These are phyloP conservation scores for Gastrolobium villosum DNA, from an alignment of 306 rosid genomes.

Conservation along the genomic window DNA sequence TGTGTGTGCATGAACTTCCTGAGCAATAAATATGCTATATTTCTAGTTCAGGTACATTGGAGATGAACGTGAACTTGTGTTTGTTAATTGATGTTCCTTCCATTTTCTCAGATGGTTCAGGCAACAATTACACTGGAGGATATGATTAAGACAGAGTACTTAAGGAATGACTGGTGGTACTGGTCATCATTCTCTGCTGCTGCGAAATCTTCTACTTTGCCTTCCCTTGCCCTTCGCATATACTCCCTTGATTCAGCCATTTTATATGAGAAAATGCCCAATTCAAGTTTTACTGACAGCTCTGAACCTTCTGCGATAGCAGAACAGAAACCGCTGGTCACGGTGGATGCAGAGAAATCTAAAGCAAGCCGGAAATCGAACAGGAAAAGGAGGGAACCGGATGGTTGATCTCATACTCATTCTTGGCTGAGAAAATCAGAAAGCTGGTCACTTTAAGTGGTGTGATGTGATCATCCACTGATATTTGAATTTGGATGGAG, in stretches of 20 bases:
- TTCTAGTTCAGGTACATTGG: slow-evolving; percentile 32
- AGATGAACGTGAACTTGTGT: slow-evolving; percentile 5
- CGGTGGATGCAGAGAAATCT: slow-evolving; percentile 74
- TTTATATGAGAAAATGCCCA: slow-evolving; percentile 74
- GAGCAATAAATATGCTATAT: background rate
- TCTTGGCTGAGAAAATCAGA: slow-evolving; percentile 42
- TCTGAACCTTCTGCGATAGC: slow-evolving; percentile 61
- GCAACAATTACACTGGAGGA: slow-evolving; percentile 89
- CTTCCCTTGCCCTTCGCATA: slow-evolving; percentile 91
- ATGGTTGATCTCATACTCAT: slow-evolving; percentile 61
- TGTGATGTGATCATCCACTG: slow-evolving; percentile 44
- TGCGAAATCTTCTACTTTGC: slow-evolving; percentile 79
- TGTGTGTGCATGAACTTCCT: slow-evolving; percentile 31
- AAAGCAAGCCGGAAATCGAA: slow-evolving; percentile 76
- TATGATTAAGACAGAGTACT: slow-evolving; percentile 88
- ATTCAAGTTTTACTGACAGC: slow-evolving; percentile 63
- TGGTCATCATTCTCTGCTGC: slow-evolving; percentile 99
- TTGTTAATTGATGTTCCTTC: slow-evolving; percentile 38
- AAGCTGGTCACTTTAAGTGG: slow-evolving; percentile 51
- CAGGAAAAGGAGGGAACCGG: slow-evolving; percentile 90
- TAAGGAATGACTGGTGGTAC: slow-evolving; percentile 99
- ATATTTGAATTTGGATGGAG: slow-evolving; percentile 47
- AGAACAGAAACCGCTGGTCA: slow-evolving; percentile 58
- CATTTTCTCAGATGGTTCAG: slow-evolving; percentile 85
- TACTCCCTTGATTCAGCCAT: slow-evolving; percentile 95